Evolutionary conservation across 2,329 filamentous ascomycete species (phyloP).

Genomic region (Colletotrichum australisinense): DNA sequence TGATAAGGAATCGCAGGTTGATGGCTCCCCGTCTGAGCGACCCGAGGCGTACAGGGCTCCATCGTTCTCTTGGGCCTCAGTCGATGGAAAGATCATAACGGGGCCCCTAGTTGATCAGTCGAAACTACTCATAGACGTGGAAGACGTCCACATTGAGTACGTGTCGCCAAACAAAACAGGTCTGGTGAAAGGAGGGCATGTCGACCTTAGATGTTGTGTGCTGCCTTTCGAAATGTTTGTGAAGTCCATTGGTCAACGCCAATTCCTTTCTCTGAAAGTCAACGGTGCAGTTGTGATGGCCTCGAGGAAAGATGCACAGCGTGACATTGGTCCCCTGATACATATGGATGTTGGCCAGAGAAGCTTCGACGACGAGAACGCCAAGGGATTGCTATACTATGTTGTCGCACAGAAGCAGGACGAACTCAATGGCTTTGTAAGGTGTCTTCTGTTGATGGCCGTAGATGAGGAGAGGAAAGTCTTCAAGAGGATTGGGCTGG

Average conservation of each 20-base stretch:
- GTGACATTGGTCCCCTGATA: not conserved
- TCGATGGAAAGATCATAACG: not conserved
- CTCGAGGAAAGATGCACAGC: not conserved
- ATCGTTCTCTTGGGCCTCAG: conserved; percentile 8
- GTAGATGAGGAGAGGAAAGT: not conserved
- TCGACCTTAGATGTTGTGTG: not conserved
- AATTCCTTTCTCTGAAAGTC: not conserved
- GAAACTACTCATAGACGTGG: not conserved
- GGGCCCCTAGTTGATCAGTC: not conserved
- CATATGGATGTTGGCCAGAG: not conserved
- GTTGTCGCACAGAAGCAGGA: not conserved
- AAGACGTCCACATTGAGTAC: not conserved
- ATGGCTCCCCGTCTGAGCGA: not conserved
- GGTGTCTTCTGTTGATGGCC: not conserved
- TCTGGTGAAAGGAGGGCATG: conserved; percentile 1
- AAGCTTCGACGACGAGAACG: conserved; percentile 8
- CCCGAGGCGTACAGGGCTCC: not conserved
- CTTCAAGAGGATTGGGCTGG: conserved; percentile 15
- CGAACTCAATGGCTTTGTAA: not conserved
- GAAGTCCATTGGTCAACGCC: not conserved
- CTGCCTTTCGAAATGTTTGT: not conserved
- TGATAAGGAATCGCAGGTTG: not conserved
- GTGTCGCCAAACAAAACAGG: not conserved
- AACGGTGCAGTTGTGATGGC: not conserved
- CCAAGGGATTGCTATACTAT: not conserved